Base-by-base conservation (phyloP, 1,139 yeast genomes). In the Blastobotrys ciferrii region DNA sequence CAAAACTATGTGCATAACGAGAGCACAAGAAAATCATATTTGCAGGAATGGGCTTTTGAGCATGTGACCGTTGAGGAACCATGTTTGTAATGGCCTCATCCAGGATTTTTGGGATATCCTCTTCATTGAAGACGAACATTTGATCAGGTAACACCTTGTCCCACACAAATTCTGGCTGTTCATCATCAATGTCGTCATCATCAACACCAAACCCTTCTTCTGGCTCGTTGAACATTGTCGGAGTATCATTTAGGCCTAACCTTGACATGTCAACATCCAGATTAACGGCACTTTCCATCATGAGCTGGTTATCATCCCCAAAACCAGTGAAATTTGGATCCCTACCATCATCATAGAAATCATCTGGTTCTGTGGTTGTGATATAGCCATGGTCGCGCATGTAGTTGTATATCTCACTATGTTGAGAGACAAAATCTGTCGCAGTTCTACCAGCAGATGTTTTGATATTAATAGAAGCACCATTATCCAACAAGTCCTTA, bases 31-130 rank as follows among this genome's bases (percentile, higher is more conserved):
- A 73, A 3, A 73, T 49, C 45, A 71, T 63, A 52, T 72, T 71
- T 2, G 77, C 76, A 1, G 76, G 73, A 14, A 68, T 62, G 0
- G 76, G 74, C 49, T 64, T 63, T 53, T 71, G 74, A 7, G 60
- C 53, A 20, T 61, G 61, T 17, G 68, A 61, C 32, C 76, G 56
- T 43, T 66, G 66, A 1, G 76, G 75, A 42, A 57, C 60, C 57
- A 68, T 61, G 13, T 68, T 59, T 6, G 70, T 57, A 35, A 73
- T 64, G 2, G 70, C 68, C 25, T 66, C 50, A 45, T 71, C 72
- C 28, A 73, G 58, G 37, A 73, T 65, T 42, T 56, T 58, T 3
- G 75, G 70, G 14, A 70, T 63, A 36, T 69, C 71, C 7, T 57
- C 55, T 17, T 67, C 70, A 15, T 63, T 57, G 52, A 70, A 68